Base-by-base conservation (phyloP, 2,329 filamentous ascomycete species). In the Aspergillus japonicus region DNA sequence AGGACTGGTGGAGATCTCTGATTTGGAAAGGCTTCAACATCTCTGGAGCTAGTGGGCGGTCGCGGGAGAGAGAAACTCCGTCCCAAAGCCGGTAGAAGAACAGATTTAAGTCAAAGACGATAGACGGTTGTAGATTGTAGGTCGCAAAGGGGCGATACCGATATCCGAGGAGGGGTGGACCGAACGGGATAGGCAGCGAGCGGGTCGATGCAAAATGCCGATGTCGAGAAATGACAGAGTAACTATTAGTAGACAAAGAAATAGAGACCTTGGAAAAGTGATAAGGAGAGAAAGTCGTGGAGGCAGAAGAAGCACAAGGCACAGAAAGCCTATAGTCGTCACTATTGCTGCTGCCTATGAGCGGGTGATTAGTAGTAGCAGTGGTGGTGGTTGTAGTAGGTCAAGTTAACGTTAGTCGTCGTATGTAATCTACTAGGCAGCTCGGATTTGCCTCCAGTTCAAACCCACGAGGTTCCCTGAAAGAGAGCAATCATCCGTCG, bases 21-120 rank as follows among this genome's bases (percentile, higher is more conserved):
- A 79, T 75, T 59, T 73, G 71, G 57, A 79, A 79, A 21, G 75
- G 76, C 54, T 76, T 75, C 66, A 78, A 66, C 75, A 77, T 78
- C 29, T 53, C 63, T 52, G 63, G 31, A 49, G 57, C 62, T 56
- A 56, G 61, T 56, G 24, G 47, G 53, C 62, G 53, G 61, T 48
- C 31, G 51, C 58, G 58, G 47, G 35, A 31, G 26, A 44, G 47
- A 55, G 42, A 54, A 29, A 54, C 39, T 50, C 47, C 29, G 29
- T 21, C 44, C n/a, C 42, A 21, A 23, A 47, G 21, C 26, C 44
- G 42, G 33, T 23, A 35, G 14, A 29, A 48, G 21, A 42, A 26
- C 10, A 33, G 39, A 21, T 31, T 8, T 19, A 16, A 24, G 42
- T 14, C 16, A 54, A 11, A 21, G 23, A 55, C 23, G 23, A 16